Conservation (phyloP, 306 rosid species). For the Cucurbita argyrosperma region DNA sequence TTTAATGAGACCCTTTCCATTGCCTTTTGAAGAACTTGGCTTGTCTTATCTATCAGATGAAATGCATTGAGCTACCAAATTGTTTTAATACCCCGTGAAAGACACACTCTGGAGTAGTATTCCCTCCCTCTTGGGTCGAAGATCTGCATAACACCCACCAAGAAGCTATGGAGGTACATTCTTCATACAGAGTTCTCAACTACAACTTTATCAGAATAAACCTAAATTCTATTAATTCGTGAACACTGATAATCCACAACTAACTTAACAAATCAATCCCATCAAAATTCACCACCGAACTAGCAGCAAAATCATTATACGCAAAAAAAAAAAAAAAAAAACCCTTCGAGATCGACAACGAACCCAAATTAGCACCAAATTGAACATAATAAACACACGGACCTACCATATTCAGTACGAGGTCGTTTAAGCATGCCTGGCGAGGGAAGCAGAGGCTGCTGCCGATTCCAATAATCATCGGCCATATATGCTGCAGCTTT, state of each 20-base stretch:
- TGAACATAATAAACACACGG: not conserved
- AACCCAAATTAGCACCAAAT: not conserved
- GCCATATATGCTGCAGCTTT: slow-evolving; percentile 23
- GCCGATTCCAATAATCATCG: slow-evolving; percentile 66
- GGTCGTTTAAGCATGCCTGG: slow-evolving; percentile 55
- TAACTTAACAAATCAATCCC: not conserved
- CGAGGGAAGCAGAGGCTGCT: slow-evolving; percentile 28
- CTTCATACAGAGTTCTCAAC: not conserved
- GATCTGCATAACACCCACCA: not conserved
- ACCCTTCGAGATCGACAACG: not conserved
- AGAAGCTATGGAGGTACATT: not conserved
- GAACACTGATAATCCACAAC: not conserved
- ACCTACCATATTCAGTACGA: slow-evolving; percentile 57
- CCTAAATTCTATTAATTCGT: not conserved
- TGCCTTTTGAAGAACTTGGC: not conserved
- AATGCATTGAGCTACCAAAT: not conserved
- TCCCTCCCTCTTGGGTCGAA: not conserved
- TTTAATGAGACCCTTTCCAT: not conserved
- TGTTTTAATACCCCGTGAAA: not conserved
- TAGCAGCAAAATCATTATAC: not conserved
- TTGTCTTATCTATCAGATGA: not conserved
- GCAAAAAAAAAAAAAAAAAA: not conserved
- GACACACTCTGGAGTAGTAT: not conserved
- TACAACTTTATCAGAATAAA: not conserved
- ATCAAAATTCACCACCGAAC: not conserved